Percentiles rank a stretch among this genome's conserved stretches.
phyloP scores from a whole-genome alignment of 257 asterid species.

The Rubia yunnanensis region DNA sequence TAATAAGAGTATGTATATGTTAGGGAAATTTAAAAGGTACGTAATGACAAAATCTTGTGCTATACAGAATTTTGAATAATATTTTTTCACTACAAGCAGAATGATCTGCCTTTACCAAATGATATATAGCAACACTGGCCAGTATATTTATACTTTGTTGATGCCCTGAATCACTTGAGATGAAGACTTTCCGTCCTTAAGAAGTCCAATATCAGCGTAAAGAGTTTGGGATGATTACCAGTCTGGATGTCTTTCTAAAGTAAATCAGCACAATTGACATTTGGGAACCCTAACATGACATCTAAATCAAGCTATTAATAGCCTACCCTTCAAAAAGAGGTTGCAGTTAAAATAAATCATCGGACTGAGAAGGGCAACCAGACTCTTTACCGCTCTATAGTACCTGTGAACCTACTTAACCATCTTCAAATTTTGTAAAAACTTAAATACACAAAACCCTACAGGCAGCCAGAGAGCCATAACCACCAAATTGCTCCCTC shows the following conservation, averaged over 20 bases:
- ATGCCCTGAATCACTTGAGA: neutral
- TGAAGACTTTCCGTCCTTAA: neutral
- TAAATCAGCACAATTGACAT: neutral
- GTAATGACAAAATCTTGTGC: neutral
- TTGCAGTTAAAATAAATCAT: neutral
- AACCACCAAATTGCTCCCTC: neutral
- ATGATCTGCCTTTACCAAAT: neutral
- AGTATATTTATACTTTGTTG: neutral
- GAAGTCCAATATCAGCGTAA: neutral
- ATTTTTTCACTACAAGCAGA: conserved; percentile 3
- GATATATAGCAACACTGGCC: neutral
- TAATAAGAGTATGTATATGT: neutral
- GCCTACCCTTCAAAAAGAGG: neutral
- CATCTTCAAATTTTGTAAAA: neutral
- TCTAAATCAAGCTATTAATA: neutral
- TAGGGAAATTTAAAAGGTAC: neutral
- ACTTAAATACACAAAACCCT: neutral
- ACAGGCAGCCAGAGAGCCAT: neutral
- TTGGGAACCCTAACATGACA: neutral
- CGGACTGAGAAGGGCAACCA: neutral
- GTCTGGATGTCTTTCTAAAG: neutral
- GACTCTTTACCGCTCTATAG: too few species aligned
- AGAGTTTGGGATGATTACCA: neutral
- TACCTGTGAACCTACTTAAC: neutral
- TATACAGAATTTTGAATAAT: neutral